These are phyloP conservation scores for Butyriboletus loyo DNA, from an alignment of 768 basidiomycete genomes.

Conservation along the genomic window DNA sequence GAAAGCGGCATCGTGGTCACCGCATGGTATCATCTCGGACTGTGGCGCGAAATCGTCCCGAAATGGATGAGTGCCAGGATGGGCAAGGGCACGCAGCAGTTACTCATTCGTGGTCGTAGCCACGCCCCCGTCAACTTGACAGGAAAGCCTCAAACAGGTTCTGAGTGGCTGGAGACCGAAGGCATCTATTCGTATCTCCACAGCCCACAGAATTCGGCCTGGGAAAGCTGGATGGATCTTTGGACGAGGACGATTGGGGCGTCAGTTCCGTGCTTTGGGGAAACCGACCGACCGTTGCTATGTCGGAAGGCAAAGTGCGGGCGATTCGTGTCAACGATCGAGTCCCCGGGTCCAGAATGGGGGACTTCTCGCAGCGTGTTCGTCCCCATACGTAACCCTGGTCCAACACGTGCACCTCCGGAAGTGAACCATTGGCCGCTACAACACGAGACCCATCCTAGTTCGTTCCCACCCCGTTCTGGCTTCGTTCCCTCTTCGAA, in stretches of 20 bases:
- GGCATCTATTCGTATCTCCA: constrained; percentile 26
- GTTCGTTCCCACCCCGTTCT: constrained; percentile 6
- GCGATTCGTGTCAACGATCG: constrained; percentile 28
- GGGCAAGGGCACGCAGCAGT: constrained; percentile 29
- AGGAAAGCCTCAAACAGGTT: constrained; percentile 16
- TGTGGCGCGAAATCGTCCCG: constrained; percentile 31
- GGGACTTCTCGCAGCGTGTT: constrained; percentile 22
- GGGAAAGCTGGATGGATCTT: constrained; percentile 24
- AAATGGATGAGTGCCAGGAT: constrained; percentile 27
- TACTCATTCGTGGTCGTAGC: constrained; percentile 13
- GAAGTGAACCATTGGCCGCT: too few species aligned
- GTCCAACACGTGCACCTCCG: constrained; percentile 24
- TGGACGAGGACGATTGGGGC: constrained; percentile 10
- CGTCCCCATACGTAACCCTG: constrained; percentile 23
- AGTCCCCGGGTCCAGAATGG: constrained; percentile 25
- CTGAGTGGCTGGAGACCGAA: constrained; percentile 15
- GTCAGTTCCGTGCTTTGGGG: constrained; percentile 7
- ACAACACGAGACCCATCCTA: constrained; percentile 17
- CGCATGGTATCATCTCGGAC: constrained; percentile 30
- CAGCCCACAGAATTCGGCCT: constrained; percentile 21
- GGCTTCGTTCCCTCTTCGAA: constrained; percentile 6
- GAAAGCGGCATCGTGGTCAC: constrained; percentile 35
- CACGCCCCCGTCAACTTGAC: constrained; percentile 20
- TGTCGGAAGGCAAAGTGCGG: constrained; percentile 10
- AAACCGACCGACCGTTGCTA: constrained; percentile 24